Conservation (phyloP, 805 yeast species). For the Priceomyces fermenticarens region DNA sequence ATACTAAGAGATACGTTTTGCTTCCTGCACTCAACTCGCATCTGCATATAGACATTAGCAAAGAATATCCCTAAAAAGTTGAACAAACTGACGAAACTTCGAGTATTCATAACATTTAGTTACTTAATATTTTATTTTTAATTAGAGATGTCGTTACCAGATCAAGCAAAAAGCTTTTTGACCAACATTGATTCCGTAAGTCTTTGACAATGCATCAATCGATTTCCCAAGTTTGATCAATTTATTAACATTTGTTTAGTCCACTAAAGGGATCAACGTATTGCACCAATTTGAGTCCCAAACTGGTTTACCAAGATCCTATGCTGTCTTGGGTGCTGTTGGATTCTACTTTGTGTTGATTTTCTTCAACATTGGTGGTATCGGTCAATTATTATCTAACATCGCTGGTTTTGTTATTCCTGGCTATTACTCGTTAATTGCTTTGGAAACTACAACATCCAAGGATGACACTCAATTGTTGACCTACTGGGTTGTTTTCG, state of each 20-base stretch:
- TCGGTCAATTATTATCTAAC: constrained; percentile 92
- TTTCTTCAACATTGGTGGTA: constrained; percentile 88
- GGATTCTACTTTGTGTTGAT: constrained; percentile 71
- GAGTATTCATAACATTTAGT: no score
- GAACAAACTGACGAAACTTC: background rate
- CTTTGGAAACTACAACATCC: constrained; percentile 67
- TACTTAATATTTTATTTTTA: background rate
- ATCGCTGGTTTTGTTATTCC: constrained; percentile 89
- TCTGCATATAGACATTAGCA: no score
- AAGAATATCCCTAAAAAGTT: background rate
- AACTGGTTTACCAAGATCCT: constrained; percentile 76
- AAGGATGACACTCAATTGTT: constrained; percentile 84
- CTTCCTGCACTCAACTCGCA: background rate
- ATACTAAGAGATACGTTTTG: background rate
- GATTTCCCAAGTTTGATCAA: background rate
- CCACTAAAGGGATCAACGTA: constrained; percentile 26
- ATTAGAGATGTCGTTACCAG: constrained; percentile 36
- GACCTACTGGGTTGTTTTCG: constrained; percentile 98
- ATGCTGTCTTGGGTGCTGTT: constrained; percentile 66
- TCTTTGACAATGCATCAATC: constrained; percentile 8
- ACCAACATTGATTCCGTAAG: constrained; percentile 47
- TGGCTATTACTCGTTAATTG: constrained; percentile 81
- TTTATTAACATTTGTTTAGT: constrained; percentile 13
- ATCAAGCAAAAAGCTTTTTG: constrained; percentile 46
- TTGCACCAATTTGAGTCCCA: constrained; percentile 39